Conservation (phyloP, 441 rosid species). For the Jatropha multifida region DNA sequence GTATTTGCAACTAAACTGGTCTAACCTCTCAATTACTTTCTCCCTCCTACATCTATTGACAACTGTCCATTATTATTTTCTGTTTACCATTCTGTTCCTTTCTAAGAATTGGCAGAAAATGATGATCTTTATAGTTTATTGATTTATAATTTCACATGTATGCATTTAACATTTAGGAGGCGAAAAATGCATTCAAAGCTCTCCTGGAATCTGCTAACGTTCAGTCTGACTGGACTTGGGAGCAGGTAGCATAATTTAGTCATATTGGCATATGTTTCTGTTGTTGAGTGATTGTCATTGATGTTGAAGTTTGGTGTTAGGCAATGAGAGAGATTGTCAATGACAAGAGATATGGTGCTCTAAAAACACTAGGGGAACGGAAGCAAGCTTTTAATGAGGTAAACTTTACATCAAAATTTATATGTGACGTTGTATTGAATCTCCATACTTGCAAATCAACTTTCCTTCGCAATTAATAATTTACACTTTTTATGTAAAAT, state of each 20-base stretch:
- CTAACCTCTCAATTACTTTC: slow-evolving; percentile 9
- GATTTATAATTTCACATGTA: background rate
- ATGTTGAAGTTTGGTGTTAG: slow-evolving; percentile 42
- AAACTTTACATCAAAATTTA: slow-evolving; percentile 23
- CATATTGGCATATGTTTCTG: slow-evolving; percentile 18
- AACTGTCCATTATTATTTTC: background rate
- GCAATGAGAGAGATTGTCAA: slow-evolving; percentile 84
- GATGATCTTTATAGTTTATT: background rate
- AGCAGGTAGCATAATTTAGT: slow-evolving; percentile 63
- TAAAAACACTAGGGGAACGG: slow-evolving; percentile 93
- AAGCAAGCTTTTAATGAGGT: slow-evolving; percentile 99
- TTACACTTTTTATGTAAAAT: background rate
- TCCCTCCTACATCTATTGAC: background rate
- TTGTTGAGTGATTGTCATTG: slow-evolving; percentile 22
- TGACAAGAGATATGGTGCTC: slow-evolving; percentile 87
- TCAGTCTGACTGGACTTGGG: slow-evolving; percentile 99
- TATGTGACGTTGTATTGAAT: background rate
- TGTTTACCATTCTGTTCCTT: background rate
- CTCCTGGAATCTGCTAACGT: slow-evolving; percentile 88
- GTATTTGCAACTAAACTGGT: slow-evolving; percentile 82
- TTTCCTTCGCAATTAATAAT: background rate
- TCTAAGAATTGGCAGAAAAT: slow-evolving; percentile 10
- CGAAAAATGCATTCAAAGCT: slow-evolving; percentile 92
- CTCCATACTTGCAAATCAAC: slow-evolving; percentile 14
- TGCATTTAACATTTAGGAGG: slow-evolving; percentile 55